Conservation (phyloP, 805 yeast genomes). For the Candida coquimbonensis region DNA sequence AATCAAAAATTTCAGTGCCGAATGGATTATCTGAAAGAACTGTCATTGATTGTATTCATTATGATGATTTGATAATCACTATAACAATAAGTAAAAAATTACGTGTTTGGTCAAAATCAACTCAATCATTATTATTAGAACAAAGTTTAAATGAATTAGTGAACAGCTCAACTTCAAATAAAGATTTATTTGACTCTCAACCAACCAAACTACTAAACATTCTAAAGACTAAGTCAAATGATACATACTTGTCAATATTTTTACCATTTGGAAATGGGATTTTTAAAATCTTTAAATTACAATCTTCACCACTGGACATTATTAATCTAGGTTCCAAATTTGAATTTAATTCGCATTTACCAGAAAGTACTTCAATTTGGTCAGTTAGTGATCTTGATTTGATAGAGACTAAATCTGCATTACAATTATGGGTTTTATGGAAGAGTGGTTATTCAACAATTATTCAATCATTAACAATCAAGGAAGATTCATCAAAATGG, state of each 20-base stretch:
- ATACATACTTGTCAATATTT: slow-evolving; percentile 27
- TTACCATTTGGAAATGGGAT: slow-evolving; percentile 38
- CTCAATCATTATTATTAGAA: slow-evolving; percentile 25
- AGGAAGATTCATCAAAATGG: slow-evolving; percentile 22
- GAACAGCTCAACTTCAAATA: slow-evolving; percentile 9
- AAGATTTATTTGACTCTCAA: slow-evolving; percentile 23
- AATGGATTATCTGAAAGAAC: slow-evolving; percentile 33
- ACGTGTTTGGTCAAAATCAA: slow-evolving; percentile 51
- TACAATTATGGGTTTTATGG: slow-evolving; percentile 45
- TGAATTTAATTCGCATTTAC: slow-evolving; percentile 25
- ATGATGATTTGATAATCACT: slow-evolving; percentile 33
- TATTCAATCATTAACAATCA: slow-evolving; percentile 29
- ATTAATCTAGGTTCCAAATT: slow-evolving; percentile 22
- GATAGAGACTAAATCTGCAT: slow-evolving; percentile 6
- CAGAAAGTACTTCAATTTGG: slow-evolving; percentile 37
- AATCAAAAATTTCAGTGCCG: slow-evolving; percentile 30
- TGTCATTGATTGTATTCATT: slow-evolving; percentile 23
- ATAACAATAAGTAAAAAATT: slow-evolving; percentile 47
- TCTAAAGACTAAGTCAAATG: slow-evolving; percentile 4
- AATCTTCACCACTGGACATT: slow-evolving; percentile 17
- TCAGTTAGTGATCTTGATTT: slow-evolving; percentile 39
- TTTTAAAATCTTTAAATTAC: slow-evolving; percentile 33
- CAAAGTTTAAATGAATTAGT: slow-evolving; percentile 14
- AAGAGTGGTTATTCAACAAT: slow-evolving; percentile 54
- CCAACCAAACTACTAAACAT: slow-evolving; percentile 26